phyloP scores from a whole-genome alignment of 1,139 yeast species.

The Debaryomyces sp. region DNA sequence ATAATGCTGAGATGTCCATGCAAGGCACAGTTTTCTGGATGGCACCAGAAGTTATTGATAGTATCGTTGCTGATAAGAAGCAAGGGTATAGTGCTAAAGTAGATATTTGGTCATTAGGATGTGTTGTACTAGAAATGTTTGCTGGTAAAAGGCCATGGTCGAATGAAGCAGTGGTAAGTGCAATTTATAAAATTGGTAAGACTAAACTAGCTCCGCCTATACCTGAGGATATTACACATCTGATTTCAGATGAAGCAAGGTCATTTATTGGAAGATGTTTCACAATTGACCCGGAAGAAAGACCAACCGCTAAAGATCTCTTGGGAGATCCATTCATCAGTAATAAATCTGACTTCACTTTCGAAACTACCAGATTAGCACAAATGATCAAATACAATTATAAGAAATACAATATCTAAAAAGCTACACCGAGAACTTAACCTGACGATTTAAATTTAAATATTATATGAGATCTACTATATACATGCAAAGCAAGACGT shows the following conservation, averaged over 20 bases:
- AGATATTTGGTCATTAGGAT: conserved; percentile 91
- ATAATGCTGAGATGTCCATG: conserved; percentile 95
- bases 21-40: conserved; percentile 99
- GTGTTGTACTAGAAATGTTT: conserved; percentile 95
- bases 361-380: conserved; percentile 67
- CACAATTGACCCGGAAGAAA: conserved; percentile 71
- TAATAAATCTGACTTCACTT: conserved; percentile 52
- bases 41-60: conserved; percentile 98
- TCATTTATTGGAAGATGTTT: conserved; percentile 79
- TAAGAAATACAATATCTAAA: conserved; percentile 18
- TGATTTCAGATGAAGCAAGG: conserved; percentile 65
- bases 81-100: conserved; percentile 97
- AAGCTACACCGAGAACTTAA: background rate
- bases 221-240: conserved; percentile 76
- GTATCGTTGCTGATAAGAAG: conserved; percentile 70
- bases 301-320: conserved; percentile 86
- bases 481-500: conserved; percentile 10
- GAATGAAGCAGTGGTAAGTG: conserved; percentile 76
- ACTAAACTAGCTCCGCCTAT: conserved; percentile 90
- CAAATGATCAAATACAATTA: conserved; percentile 38
- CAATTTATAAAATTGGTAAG: conserved; percentile 74
- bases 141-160: conserved; percentile 88
- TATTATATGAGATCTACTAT: conserved; percentile 5
- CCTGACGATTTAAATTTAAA: background rate
- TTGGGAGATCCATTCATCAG: conserved; percentile 64